These are phyloP conservation scores for Cucurbita pepo DNA, from an alignment of 306 rosid species.

Conservation along the genomic window DNA sequence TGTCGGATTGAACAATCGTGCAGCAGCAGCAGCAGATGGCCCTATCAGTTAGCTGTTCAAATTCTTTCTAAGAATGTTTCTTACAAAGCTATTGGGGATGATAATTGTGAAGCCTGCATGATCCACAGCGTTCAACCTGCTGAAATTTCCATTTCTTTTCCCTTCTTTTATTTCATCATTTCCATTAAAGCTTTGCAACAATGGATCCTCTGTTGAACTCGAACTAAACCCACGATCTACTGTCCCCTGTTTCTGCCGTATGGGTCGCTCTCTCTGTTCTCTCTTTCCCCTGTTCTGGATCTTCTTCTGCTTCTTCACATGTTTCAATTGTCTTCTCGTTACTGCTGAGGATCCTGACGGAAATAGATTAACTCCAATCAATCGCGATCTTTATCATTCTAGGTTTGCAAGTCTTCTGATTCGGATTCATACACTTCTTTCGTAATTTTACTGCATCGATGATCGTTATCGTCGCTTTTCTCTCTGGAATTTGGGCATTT, in stretches of 20 bases:
- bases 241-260: slow-evolving; percentile 10
- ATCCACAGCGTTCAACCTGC: slow-evolving; percentile 51
- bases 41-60: background rate
- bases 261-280: slow-evolving; percentile 41
- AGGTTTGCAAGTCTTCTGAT: slow-evolving; percentile 22
- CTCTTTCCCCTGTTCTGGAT: slow-evolving; percentile 20
- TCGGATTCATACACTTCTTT: background rate
- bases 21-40: background rate
- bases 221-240: background rate
- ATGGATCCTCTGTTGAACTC: background rate
- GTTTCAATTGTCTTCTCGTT: slow-evolving; percentile 25
- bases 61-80: background rate
- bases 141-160: background rate
- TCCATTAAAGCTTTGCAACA: background rate
- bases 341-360: slow-evolving; percentile 21
- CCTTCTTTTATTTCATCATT: background rate
- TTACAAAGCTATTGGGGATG: background rate
- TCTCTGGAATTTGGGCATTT: background rate
- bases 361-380: slow-evolving; percentile 26
- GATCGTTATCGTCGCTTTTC: background rate
- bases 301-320: slow-evolving; percentile 19
- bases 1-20: background rate
- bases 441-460: background rate
- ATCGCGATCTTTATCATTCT: slow-evolving; percentile 86
- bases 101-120: background rate